Evolutionary conservation across 2,329 filamentous ascomycete species (phyloP), one percentile per base, ranked within the genome.

Genomic region (Chaetothyriales sp.): DNA sequence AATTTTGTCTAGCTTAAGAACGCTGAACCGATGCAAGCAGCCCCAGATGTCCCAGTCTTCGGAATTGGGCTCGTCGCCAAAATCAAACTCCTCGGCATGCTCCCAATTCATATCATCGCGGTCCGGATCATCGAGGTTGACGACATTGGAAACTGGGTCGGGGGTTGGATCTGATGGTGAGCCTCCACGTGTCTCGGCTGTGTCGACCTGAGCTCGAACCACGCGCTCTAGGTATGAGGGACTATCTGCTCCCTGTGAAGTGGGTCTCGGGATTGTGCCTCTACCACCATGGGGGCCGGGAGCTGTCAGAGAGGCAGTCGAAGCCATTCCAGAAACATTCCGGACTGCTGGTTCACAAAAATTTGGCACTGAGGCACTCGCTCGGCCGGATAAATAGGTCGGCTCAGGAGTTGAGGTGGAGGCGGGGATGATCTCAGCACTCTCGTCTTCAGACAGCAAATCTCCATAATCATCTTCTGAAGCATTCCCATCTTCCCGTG

Each of bases 1-100:
- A 4, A 58, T 43, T 1, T 29, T 22, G 13, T 51, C 45, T n/a
- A 28, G 48, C n/a, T 18, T 15, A 29, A 58, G 50, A 1, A 29
- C 20, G 13, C 18, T 10, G 43, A 57, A 57, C 4, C 44, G 44
- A 33, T 58, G 56, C 13, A 44, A 18, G 40, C 56, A 58, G 19
- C 55, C 56, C 56, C 56, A 58, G 18, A 46, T 40, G 45, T 57
- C 55, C 44, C 48, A 53, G 5, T 33, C 25, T 8, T 56, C 46
- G 5, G 58, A 49, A 2, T 29, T 4, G 9, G 58, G 59, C 33
- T 60, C 63, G 13, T 58, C 56, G 1, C 61, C 62, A 50, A 71
- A 62, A 52, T 71, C 67, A 63, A 78, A 74, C 53, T 64, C 44
- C 9, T 15, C 43, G 0, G 15, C 43, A 25, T 25, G 22, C 15